Evolutionary conservation across 805 yeast genomes (phyloP).

Genomic region (Candida wancherniae): DNA sequence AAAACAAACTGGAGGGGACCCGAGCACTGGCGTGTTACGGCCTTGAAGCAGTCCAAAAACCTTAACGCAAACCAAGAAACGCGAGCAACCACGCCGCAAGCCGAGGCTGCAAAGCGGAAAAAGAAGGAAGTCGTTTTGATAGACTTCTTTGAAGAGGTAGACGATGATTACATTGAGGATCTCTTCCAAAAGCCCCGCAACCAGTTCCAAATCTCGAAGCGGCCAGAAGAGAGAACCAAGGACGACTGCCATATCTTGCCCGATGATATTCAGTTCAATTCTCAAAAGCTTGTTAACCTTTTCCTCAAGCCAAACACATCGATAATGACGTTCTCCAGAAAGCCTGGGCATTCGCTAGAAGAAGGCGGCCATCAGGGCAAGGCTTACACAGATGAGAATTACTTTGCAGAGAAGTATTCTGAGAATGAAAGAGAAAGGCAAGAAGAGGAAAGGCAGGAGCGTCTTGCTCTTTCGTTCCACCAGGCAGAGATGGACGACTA

Average conservation of each 20-base stretch:
- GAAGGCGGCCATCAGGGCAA: conserved; percentile 1
- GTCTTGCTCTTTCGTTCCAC: conserved; percentile 33
- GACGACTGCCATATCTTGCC: conserved; percentile 52
- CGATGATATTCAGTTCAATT: conserved; percentile 66
- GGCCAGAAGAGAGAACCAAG: conserved; percentile 26
- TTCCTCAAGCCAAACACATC: conserved; percentile 61
- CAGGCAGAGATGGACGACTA: conserved; percentile 40
- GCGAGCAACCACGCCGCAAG: conserved; percentile 2
- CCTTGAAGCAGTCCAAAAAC: conserved; percentile 37
- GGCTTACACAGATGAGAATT: conserved; percentile 56
- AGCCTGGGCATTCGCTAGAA: neutral
- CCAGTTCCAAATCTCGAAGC: conserved; percentile 18
- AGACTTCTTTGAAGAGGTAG: conserved; percentile 32
- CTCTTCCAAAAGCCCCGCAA: conserved; percentile 32
- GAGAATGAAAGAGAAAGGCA: conserved; percentile 29
- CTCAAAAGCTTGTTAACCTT: conserved; percentile 60
- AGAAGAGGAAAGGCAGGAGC: conserved; percentile 31
- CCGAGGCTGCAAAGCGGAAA: conserved; percentile 14
- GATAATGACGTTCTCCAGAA: conserved; percentile 24
- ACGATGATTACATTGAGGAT: conserved; percentile 23
- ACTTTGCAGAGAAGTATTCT: conserved; percentile 63
- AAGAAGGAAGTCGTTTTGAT: conserved; percentile 22
- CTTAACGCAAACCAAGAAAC: conserved; percentile 10
- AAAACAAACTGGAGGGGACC: conserved; percentile 82
- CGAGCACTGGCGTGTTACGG: conserved; percentile 79